Conservation (phyloP, 495 filamentous ascomycete genomes). For the Jackrogersella minutella region DNA sequence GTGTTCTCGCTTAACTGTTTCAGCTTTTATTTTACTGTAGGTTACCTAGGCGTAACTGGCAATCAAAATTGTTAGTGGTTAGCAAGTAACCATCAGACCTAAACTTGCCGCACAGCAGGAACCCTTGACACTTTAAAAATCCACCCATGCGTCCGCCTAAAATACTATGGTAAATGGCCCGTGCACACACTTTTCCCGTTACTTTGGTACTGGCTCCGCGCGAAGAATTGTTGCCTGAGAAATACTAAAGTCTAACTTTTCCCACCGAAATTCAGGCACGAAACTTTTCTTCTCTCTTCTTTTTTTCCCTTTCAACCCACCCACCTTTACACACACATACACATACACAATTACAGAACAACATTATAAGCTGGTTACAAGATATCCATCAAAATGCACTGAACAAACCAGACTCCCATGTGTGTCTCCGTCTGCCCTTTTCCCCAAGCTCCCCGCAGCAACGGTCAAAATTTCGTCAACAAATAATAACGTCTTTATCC, state of each 20-base stretch:
- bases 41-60: not conserved
- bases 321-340: constrained; percentile 13
- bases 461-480: constrained; percentile 58
- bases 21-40: constrained; percentile 28
- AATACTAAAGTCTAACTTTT: constrained; percentile 43
- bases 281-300: constrained; percentile 15
- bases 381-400: constrained; percentile 48
- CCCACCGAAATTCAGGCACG: constrained; percentile 39
- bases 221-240: constrained; percentile 44
- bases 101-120: constrained; percentile 18
- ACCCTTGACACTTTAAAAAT: constrained; percentile 29
- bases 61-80: constrained; percentile 46
- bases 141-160: constrained; percentile 29
- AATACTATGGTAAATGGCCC: not conserved
- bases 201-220: not conserved
- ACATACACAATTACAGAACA: constrained; percentile 21
- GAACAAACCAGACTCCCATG: constrained; percentile 43
- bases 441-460: constrained; percentile 27
- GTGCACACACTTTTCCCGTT: constrained; percentile 5
- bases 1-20: constrained; percentile 41
- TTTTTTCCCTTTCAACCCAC: constrained; percentile 18
- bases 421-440: constrained; percentile 26
- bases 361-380: constrained; percentile 33
- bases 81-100: constrained; percentile 32
- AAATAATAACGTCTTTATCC: constrained; percentile 46